These are phyloP conservation scores for Pseudoneurospora amorphoporcata DNA, from an alignment of 495 filamentous ascomycete genomes.

Conservation along the genomic window DNA sequence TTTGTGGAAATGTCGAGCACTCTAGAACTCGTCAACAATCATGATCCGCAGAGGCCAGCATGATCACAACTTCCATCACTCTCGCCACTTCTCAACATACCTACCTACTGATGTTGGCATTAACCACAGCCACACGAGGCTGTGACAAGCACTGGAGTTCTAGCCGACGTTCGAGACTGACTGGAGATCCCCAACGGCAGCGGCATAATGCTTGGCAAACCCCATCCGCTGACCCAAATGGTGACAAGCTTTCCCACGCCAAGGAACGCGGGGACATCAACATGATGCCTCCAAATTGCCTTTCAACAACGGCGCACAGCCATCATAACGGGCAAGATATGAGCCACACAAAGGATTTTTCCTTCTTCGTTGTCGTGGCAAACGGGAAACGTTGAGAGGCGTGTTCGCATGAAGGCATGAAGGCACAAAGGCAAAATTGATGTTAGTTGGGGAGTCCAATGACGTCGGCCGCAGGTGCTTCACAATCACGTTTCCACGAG, in stretches of 20 bases:
- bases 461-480: slow-evolving; percentile 17
- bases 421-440: not conserved
- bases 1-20: not conserved
- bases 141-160: not conserved
- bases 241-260: not conserved
- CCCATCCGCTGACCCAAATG: not conserved
- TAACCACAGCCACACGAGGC: not conserved
- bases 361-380: not conserved
- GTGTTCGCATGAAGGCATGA: not conserved
- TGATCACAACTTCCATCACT: not conserved
- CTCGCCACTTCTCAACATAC: not conserved
- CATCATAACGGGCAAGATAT: not conserved
- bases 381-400: not conserved
- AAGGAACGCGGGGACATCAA: not conserved
- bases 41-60: not conserved
- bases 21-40: not conserved
- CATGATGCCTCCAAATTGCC: not conserved
- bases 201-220: not conserved
- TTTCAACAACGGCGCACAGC: not conserved
- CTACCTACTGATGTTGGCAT: not conserved
- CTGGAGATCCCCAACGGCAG: not conserved
- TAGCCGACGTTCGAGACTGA: not conserved
- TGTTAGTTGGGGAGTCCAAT: slow-evolving; percentile 13
- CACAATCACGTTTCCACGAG: slow-evolving; percentile 1
- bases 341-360: not conserved